phyloP scores from a whole-genome alignment of 2,329 filamentous ascomycete genomes.

The Pochonia chlamydosporia region DNA sequence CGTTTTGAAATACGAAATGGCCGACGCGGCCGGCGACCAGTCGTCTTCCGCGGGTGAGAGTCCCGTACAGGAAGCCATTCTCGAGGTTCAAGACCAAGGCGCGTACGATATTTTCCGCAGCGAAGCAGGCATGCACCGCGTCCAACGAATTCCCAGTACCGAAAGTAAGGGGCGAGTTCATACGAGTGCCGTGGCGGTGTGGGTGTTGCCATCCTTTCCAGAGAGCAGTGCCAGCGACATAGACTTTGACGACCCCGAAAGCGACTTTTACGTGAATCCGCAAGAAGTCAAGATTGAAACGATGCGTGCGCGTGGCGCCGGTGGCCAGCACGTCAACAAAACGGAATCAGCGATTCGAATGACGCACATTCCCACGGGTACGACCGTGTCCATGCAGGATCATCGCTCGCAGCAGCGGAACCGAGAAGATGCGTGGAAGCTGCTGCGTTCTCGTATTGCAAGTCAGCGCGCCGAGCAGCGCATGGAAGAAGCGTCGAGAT shows the following conservation, averaged over 20 bases:
- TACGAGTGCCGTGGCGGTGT: conserved; percentile 85
- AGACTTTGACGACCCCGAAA: conserved; percentile 76
- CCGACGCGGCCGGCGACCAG: conserved; percentile 56
- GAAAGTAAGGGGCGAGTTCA: conserved; percentile 89
- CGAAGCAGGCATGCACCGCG: conserved; percentile 91
- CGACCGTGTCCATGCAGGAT: conserved; percentile 87
- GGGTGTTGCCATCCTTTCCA: conserved; percentile 83
- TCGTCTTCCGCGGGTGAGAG: conserved; percentile 53
- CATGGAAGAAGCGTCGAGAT: conserved; percentile 69
- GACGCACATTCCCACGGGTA: conserved; percentile 84
- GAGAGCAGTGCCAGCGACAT: conserved; percentile 45
- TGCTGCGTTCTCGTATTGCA: conserved; percentile 77
- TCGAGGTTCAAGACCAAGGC: conserved; percentile 72
- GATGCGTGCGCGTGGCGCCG: conserved; percentile 87
- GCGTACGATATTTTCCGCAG: conserved; percentile 77
- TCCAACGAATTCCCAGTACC: conserved; percentile 87
- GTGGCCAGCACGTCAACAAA: conserved; percentile 97
- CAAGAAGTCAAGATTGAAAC: conserved; percentile 79
- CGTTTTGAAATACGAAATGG: conserved; percentile 74
- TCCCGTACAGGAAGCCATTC: conserved; percentile 77
- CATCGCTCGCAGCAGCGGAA: conserved; percentile 86
- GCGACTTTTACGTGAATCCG: conserved; percentile 85
- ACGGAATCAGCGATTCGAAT: conserved; percentile 93
- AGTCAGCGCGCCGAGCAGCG: conserved; percentile 73
- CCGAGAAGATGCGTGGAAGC: conserved; percentile 77